A percentile compares a stretch with the other conserved stretches of the same genome.
Conservation (phyloP, 2,329 filamentous ascomycete genomes). For the Cladosporium sp. region DNA sequence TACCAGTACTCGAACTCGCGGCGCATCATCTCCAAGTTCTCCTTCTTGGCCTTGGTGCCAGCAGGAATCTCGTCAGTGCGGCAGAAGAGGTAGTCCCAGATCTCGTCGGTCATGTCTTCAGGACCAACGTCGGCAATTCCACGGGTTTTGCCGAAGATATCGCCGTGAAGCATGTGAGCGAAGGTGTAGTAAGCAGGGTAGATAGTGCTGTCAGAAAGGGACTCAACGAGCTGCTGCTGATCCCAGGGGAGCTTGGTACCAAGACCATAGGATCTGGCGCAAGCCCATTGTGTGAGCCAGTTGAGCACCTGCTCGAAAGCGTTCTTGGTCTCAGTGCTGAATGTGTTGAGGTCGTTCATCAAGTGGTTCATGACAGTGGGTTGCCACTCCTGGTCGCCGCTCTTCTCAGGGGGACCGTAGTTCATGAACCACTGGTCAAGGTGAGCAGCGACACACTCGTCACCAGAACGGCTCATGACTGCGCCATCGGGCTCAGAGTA, state of each 20-base stretch:
- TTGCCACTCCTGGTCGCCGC: slow-evolving; percentile 75
- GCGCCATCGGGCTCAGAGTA: slow-evolving; percentile 91
- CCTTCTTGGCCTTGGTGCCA: slow-evolving; percentile 66
- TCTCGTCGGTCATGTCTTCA: slow-evolving; percentile 88
- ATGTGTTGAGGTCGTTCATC: slow-evolving; percentile 71
- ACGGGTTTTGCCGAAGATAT: slow-evolving; percentile 74
- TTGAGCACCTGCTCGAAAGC: slow-evolving; percentile 76
- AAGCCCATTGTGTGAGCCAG: slow-evolving; percentile 96
- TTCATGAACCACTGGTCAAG: slow-evolving; percentile 98
- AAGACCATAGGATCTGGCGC: slow-evolving; percentile 83
- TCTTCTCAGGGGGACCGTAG: slow-evolving; percentile 64
- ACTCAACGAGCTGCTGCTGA: slow-evolving; percentile 82
- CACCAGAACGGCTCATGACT: slow-evolving; percentile 82
- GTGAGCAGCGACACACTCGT: slow-evolving; percentile 88
- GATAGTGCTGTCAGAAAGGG: slow-evolving; percentile 84
- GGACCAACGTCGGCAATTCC: slow-evolving; percentile 66
- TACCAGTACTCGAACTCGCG: slow-evolving; percentile 97
- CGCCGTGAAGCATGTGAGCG: slow-evolving; percentile 61
- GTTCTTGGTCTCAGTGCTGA: slow-evolving; percentile 55
- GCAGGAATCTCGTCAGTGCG: slow-evolving; percentile 61
- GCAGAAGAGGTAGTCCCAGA: slow-evolving; percentile 94
- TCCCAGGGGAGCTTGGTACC: slow-evolving; percentile 97
- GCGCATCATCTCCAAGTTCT: slow-evolving; percentile 72
- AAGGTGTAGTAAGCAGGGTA: slow-evolving; percentile 75
- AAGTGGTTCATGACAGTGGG: slow-evolving; percentile 69